Percentiles rank a stretch among this genome's conserved stretches.
phyloP scores from a whole-genome alignment of 1,284 basidiomycete genomes.

The Irpex lacteus region DNA sequence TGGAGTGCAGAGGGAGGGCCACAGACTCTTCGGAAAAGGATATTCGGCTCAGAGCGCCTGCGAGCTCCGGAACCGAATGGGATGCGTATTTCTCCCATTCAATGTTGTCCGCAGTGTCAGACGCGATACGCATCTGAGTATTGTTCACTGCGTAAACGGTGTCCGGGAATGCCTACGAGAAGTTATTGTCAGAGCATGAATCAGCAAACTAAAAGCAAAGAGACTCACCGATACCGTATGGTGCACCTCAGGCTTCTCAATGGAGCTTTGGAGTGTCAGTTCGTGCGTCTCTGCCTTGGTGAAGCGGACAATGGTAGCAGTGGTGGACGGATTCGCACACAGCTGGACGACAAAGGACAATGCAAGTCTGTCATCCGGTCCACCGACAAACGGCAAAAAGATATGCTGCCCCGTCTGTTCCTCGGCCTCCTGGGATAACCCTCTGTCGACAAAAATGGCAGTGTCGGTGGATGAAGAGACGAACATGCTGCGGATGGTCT shows the following conservation, averaged over 20 bases:
- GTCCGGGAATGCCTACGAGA: constrained; percentile 46
- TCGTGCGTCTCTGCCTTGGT: constrained; percentile 35
- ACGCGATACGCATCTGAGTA: constrained; percentile 63
- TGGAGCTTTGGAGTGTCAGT: constrained; percentile 29
- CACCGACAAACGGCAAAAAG: constrained; percentile 89
- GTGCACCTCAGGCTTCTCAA: constrained; percentile 30
- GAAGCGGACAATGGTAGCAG: constrained; percentile 70
- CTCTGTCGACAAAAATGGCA: constrained; percentile 79
- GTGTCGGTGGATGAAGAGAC: constrained; percentile 63
- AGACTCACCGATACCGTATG: constrained; percentile 5
- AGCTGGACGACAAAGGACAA: constrained; percentile 79
- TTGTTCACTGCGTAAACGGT: constrained; percentile 65
- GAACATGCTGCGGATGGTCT: constrained; percentile 82
- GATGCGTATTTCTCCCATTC: constrained; percentile 58
- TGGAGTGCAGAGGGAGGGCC: constrained; percentile 51
- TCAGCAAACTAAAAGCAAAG: not conserved
- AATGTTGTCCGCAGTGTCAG: constrained; percentile 72
- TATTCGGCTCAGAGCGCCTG: constrained; percentile 52
- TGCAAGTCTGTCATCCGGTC: constrained; percentile 87
- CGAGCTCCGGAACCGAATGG: constrained; percentile 33
- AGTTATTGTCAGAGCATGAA: too few species aligned
- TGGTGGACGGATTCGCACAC: constrained; percentile 59
- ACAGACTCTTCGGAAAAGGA: constrained; percentile 48
- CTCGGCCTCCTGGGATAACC: constrained; percentile 25
- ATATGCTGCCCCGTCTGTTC: constrained; percentile 53